phyloP scores from a whole-genome alignment of 2,329 filamentous ascomycete species.

The Whalleya microplaca region DNA sequence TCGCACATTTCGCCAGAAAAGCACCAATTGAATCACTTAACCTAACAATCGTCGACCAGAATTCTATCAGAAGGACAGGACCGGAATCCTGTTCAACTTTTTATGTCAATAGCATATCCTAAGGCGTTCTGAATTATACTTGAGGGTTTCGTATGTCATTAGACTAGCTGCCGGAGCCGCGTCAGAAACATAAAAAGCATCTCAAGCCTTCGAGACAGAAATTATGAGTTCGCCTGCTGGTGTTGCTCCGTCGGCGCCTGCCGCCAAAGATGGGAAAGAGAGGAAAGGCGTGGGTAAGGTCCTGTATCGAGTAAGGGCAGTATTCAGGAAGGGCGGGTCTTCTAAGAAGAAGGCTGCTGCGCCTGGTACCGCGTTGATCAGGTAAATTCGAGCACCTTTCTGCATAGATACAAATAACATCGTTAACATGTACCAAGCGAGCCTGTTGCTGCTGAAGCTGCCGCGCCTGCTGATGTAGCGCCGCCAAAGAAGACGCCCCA shows the following conservation, averaged over 20 bases:
- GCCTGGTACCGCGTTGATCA: slow-evolving; percentile 17
- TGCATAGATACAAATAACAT: neutral
- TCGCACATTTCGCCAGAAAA: neutral
- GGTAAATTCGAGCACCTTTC: slow-evolving; percentile 25
- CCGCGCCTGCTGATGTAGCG: slow-evolving; percentile 3
- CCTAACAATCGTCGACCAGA: neutral
- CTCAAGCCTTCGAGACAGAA: neutral
- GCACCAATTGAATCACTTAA: neutral
- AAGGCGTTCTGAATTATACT: neutral
- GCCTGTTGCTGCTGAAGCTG: slow-evolving; percentile 13
- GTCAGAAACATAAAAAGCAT: neutral
- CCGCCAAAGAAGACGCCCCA: slow-evolving; percentile 21
- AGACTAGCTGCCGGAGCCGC: neutral
- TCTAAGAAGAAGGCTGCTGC: slow-evolving; percentile 24
- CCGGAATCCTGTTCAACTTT: neutral
- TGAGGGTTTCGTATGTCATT: neutral
- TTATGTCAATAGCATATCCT: neutral
- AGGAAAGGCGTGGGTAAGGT: slow-evolving; percentile 54
- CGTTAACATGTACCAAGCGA: slow-evolving; percentile 27
- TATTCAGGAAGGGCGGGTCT: slow-evolving; percentile 49
- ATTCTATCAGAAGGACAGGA: neutral
- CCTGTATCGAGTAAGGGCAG: slow-evolving; percentile 53
- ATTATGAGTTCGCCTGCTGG: slow-evolving; percentile 32
- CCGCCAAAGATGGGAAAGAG: slow-evolving; percentile 36
- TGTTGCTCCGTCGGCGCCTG: slow-evolving; percentile 13